Evolutionary conservation across 352 stramenopile genomes (phyloP).

Genomic region (Globisporangium recalcitrans): DNA sequence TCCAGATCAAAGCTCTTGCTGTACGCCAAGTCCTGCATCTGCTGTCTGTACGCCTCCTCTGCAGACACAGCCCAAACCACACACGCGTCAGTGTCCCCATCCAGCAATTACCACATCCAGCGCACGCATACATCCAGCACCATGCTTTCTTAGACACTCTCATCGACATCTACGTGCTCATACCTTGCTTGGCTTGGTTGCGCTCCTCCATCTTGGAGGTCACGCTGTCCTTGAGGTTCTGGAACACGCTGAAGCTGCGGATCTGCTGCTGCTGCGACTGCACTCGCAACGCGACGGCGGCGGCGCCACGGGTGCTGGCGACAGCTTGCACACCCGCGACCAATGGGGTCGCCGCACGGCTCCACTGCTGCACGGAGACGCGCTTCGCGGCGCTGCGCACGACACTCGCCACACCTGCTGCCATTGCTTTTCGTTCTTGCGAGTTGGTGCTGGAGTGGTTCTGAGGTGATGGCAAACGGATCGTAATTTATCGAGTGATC

Average conservation of each 20-base stretch:
- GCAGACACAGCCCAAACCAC: background rate
- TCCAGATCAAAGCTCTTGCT: slow-evolving; percentile 67
- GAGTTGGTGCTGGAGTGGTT: slow-evolving; percentile 1
- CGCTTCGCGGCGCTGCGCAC: slow-evolving; percentile 33
- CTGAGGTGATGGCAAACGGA: background rate
- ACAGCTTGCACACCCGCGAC: slow-evolving; percentile 8
- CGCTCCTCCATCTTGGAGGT: slow-evolving; percentile 75
- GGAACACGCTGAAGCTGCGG: slow-evolving; percentile 72
- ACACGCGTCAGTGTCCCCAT: background rate
- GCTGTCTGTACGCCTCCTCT: slow-evolving; percentile 75
- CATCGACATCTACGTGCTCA: background rate
- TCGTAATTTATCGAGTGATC: slow-evolving; percentile 10
- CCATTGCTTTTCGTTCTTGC: slow-evolving; percentile 15
- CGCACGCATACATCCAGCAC: background rate
- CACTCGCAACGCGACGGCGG: background rate
- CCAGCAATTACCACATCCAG: background rate
- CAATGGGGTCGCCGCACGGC: slow-evolving; percentile 15
- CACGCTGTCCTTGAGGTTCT: slow-evolving; percentile 64
- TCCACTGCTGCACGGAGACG: slow-evolving; percentile 25
- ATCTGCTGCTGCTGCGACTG: slow-evolving; percentile 24
- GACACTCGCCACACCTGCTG: slow-evolving; percentile 11
- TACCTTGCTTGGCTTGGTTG: slow-evolving; percentile 76
- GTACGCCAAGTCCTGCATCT: slow-evolving; percentile 67
- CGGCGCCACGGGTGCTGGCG: background rate
- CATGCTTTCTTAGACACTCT: background rate